These are phyloP conservation scores for Boletus rubroflammeus DNA, from an alignment of 768 basidiomycete species.

Conservation along the genomic window DNA sequence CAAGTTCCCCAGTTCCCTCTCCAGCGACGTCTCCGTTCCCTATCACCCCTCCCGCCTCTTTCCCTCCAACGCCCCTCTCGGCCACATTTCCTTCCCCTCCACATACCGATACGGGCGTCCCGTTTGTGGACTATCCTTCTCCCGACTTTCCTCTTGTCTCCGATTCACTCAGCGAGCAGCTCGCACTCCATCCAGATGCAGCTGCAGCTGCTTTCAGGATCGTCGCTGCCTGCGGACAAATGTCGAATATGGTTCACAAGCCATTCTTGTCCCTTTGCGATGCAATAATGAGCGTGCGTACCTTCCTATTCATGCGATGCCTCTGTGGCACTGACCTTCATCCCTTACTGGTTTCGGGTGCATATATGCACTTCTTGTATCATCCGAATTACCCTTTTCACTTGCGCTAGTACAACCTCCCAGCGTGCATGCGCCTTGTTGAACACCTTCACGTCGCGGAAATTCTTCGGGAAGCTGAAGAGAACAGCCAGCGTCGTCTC, in stretches of 20 bases:
- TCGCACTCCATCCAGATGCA: slow-evolving; percentile 59
- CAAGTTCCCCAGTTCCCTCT: slow-evolving; percentile 33
- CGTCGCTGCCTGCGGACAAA: slow-evolving; percentile 66
- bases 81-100: slow-evolving; percentile 20
- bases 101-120: not conserved
- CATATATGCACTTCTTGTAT: slow-evolving; percentile 12
- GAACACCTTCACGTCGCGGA: slow-evolving; percentile 71
- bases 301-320: not conserved
- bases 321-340: not conserved
- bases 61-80: slow-evolving; percentile 31
- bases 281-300: slow-evolving; percentile 63
- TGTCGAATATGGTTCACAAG: slow-evolving; percentile 58
- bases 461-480: slow-evolving; percentile 63
- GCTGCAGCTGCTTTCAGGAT: slow-evolving; percentile 59
- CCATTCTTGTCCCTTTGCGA: slow-evolving; percentile 75
- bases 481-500: slow-evolving; percentile 40
- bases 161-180: slow-evolving; percentile 46
- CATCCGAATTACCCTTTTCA: not conserved
- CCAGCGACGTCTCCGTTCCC: slow-evolving; percentile 25
- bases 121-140: slow-evolving; percentile 49
- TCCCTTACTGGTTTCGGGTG: not conserved
- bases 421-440: slow-evolving; percentile 68
- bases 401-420: slow-evolving; percentile 58
- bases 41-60: slow-evolving; percentile 24
- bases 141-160: slow-evolving; percentile 47